These are phyloP conservation scores for Candida awuae DNA, from an alignment of 805 yeast genomes.

Conservation along the genomic window DNA sequence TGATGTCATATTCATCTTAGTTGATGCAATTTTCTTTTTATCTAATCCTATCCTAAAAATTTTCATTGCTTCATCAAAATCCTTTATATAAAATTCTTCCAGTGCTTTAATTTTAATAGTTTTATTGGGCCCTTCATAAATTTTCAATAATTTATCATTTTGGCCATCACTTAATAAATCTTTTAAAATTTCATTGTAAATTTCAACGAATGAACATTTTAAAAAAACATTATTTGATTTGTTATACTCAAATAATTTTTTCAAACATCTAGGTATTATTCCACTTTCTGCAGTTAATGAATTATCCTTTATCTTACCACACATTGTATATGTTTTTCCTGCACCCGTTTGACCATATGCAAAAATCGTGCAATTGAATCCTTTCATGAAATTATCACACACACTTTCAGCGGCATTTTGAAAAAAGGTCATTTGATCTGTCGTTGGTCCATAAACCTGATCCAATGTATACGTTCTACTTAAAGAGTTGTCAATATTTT, in stretches of 20 bases:
- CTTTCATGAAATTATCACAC: constrained; percentile 41
- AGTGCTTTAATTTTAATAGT: constrained; percentile 53
- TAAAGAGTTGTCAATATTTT: constrained; percentile 1
- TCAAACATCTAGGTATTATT: constrained; percentile 42
- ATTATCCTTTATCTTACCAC: constrained; percentile 34
- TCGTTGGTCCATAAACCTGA: constrained; percentile 46
- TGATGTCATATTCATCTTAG: constrained; percentile 65
- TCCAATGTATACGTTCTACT: constrained; percentile 41
- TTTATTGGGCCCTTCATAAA: constrained; percentile 27
- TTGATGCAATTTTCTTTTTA: constrained; percentile 58
- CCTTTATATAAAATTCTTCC: constrained; percentile 49
- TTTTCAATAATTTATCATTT: constrained; percentile 27
- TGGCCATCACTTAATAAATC: constrained; percentile 38
- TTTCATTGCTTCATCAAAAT: constrained; percentile 48
- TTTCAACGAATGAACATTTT: constrained; percentile 46
- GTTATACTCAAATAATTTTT: constrained; percentile 31
- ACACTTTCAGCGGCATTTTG: constrained; percentile 40
- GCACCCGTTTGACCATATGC: constrained; percentile 60
- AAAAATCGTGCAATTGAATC: constrained; percentile 47
- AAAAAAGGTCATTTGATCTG: constrained; percentile 41
- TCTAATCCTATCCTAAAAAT: constrained; percentile 49
- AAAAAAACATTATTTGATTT: constrained; percentile 32
- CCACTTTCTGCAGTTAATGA: constrained; percentile 33
- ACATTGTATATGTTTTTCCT: constrained; percentile 56
- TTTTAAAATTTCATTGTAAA: constrained; percentile 36